phyloP scores from a whole-genome alignment of 2,329 filamentous ascomycete species.

The Botrytis aclada region DNA sequence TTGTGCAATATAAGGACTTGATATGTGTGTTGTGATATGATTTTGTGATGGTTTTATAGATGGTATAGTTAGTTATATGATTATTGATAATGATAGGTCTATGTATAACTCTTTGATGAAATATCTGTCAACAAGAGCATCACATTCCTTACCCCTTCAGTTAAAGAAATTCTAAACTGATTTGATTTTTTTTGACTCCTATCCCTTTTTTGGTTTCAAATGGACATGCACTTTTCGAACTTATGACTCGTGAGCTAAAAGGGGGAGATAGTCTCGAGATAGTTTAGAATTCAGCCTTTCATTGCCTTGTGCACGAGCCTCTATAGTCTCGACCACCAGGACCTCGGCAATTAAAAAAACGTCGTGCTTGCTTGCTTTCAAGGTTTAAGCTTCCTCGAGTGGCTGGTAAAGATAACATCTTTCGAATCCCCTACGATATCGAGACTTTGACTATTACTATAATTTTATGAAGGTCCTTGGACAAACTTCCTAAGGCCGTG shows the following conservation, averaged over 20 bases:
- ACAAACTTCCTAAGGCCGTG: neutral
- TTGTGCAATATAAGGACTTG: neutral
- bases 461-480: neutral
- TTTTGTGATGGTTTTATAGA: neutral
- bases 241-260: neutral
- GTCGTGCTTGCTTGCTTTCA: neutral
- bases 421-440: neutral
- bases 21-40: neutral
- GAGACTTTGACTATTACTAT: neutral
- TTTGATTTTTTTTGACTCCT: neutral
- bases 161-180: neutral
- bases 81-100: neutral
- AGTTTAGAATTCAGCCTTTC: neutral
- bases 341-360: slow-evolving; percentile 10
- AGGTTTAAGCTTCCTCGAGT: neutral
- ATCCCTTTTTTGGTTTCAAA: neutral
- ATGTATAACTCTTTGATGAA: neutral
- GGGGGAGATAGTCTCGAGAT: neutral
- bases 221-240: neutral
- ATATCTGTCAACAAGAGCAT: neutral
- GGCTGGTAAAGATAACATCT: neutral
- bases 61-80: neutral
- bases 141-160: neutral
- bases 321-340: neutral
- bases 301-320: slow-evolving; percentile 1